Evolutionary conservation across 1,139 yeast genomes (phyloP), one percentile per base, ranked within the genome.

Genomic region (Petasospora fabianii): DNA sequence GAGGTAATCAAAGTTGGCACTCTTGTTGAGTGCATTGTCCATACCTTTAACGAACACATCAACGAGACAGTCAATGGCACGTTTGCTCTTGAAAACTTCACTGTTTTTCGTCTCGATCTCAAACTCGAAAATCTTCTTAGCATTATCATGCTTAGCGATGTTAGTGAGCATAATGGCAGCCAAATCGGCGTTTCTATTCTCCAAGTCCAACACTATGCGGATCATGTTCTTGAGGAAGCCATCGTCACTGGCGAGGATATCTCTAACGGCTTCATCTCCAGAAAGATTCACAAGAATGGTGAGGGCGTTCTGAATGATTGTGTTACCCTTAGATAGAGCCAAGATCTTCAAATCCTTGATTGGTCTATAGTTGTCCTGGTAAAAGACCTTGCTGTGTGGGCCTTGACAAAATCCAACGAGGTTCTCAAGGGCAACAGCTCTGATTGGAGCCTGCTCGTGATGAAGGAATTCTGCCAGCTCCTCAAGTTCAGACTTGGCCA

Each of bases 1-100:
- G 49, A 92, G 69, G 57, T 86, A 90, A 60, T 90, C 96, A 54
- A 65, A 92, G 50, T 77, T 75, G 5, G 95, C 95, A 53, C 68
- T 73, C 53, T 72, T 73, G 63, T 86, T 88, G 43, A 86, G 68
- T 13, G 77, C 64, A 58, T 88, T 71, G 50, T 84, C 90, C 36
- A 74, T 69, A 6, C 96, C 96, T 57, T 84, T 84, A 34, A 88
- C 96, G 60, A 88, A 90, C 57, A 94, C 80, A 63, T 87, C 96
- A 80, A 88, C 76, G 32, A 90, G 68, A 60, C 94, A 84, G 57
- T 86, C 95, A 64, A 87, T 71, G n/a, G 79, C 79, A 29, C 67
- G 69, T 10, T 56, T 56, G 41, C 90, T 80, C 50, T 71, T 71
- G 64, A 81, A 83, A 4, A 72, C 56, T 1, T 59, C 58, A 30